These are phyloP conservation scores for Prunus mira DNA, from an alignment of 306 rosid genomes.

Conservation along the genomic window DNA sequence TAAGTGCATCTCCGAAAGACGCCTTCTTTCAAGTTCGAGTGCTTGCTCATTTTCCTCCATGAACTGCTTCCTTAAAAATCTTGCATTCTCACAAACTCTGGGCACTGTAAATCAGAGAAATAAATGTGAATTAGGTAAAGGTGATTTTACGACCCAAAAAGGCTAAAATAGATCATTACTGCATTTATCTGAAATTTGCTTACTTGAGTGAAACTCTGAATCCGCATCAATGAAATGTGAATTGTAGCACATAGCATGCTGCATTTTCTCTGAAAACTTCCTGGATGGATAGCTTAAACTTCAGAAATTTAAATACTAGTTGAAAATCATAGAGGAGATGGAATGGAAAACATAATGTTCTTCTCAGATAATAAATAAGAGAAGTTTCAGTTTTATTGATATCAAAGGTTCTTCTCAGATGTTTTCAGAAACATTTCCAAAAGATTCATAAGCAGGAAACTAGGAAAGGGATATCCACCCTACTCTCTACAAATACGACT, in stretches of 20 bases:
- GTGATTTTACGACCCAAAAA: background rate
- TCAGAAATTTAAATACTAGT: background rate
- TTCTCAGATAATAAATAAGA: background rate
- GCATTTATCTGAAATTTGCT: background rate
- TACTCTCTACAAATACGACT: background rate
- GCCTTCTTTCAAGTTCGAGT: slow-evolving; percentile 31
- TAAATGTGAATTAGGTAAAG: background rate
- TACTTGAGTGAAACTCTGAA: slow-evolving; percentile 36
- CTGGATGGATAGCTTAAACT: slow-evolving; percentile 16
- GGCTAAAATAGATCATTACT: background rate
- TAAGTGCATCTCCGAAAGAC: slow-evolving; percentile 18
- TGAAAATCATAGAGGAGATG: background rate
- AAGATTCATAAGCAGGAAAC: background rate
- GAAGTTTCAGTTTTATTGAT: background rate
- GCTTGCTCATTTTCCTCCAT: slow-evolving; percentile 35
- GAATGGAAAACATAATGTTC: background rate
- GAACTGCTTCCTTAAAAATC: slow-evolving; percentile 30
- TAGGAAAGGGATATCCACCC: background rate
- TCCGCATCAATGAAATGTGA: slow-evolving; percentile 38
- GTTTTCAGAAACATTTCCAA: background rate
- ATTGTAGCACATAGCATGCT: slow-evolving; percentile 16
- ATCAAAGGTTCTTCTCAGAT: background rate
- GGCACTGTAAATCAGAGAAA: slow-evolving; percentile 14
- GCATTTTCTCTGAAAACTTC: slow-evolving; percentile 34
- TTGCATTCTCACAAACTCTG: slow-evolving; percentile 27